Evolutionary conservation across 2,329 filamentous ascomycete genomes (phyloP), one percentile per base, ranked within the genome.

Genomic region (Pseudogymnoascus sp.): DNA sequence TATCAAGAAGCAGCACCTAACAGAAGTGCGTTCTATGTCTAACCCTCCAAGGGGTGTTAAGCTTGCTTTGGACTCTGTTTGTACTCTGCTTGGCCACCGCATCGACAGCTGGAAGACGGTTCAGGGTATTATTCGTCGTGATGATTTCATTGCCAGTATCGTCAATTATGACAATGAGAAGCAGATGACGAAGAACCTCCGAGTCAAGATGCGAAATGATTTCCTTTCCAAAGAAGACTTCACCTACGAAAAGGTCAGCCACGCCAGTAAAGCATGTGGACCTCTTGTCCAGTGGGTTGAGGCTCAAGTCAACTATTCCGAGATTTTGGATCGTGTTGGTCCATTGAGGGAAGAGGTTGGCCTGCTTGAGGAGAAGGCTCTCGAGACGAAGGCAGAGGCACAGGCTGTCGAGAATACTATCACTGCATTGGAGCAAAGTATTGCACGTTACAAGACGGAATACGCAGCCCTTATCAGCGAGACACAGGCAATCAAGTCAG

Each of bases 141-240:
- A 97, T 71, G 93, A 97, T 73, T 99, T 99, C 77, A 97, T 99
- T 76, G 90, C 92, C 59, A 97, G 91, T 77, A 99, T 99, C 71
- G 90, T 97, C 75, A 92, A 91, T 75, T 99, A 97, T 73, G 90
- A 97, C 79, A 99, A 97, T 72, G 93, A 95, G 76, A 88, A 82
- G 74, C 89, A 95, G 75, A 97, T 99, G 93, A 99, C 93, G 14
- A 89, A 86, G 70, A 78, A 79, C 25, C 82, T 95, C 69, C 85
- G 95, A 60, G 81, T 85, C 69, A 96, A 91, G 81, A 97, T 99
- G 93, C 88, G 90, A 71, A 90, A 88, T 65, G 92, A 97, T 44
- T 99, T 90, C 77, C 78, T 99, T 66, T 92, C 90, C 12, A 95
- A 96, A 74, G 89, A 93, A 4, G 93, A 97, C 65, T 99, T 97